A percentile compares a stretch with the other conserved stretches of the same genome.
Evolutionary conservation across 495 filamentous ascomycete genomes (phyloP).

Genomic region (Bacidia rubella): DNA sequence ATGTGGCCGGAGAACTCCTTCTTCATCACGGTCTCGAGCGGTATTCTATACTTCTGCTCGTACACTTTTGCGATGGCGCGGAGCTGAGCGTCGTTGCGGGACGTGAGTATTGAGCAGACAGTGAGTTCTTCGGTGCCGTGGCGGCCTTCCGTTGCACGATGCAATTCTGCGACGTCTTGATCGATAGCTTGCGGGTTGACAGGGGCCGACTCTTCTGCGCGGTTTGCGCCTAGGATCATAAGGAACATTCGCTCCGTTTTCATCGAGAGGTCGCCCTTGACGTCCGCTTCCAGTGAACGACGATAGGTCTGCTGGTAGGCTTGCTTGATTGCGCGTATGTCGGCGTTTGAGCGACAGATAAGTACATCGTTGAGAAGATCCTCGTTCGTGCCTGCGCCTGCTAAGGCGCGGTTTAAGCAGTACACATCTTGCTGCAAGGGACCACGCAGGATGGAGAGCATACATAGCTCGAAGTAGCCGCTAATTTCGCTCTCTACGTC

Average conservation of each 20-base stretch:
- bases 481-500: conserved; percentile 67
- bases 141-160: conserved; percentile 56
- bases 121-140: conserved; percentile 60
- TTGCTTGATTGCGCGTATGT: conserved; percentile 66
- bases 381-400: conserved; percentile 77
- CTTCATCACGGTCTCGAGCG: conserved; percentile 57
- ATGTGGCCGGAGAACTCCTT: conserved; percentile 87
- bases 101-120: conserved; percentile 62
- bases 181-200: conserved; percentile 57
- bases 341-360: conserved; percentile 68
- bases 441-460: conserved; percentile 61
- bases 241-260: conserved; percentile 75
- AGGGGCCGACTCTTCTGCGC: conserved; percentile 62
- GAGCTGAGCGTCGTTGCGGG: conserved; percentile 62
- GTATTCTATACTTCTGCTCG: conserved; percentile 45
- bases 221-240: conserved; percentile 55
- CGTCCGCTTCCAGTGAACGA: conserved; percentile 47
- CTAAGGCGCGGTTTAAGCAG: conserved; percentile 50
- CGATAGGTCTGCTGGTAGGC: conserved; percentile 55
- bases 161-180: conserved; percentile 54
- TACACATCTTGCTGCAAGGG: conserved; percentile 60
- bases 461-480: conserved; percentile 53
- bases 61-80: conserved; percentile 66
- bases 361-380: conserved; percentile 73
- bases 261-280: conserved; percentile 64